Base-by-base conservation (phyloP, 306 rosid genomes). In the Vigna nakashimae region DNA sequence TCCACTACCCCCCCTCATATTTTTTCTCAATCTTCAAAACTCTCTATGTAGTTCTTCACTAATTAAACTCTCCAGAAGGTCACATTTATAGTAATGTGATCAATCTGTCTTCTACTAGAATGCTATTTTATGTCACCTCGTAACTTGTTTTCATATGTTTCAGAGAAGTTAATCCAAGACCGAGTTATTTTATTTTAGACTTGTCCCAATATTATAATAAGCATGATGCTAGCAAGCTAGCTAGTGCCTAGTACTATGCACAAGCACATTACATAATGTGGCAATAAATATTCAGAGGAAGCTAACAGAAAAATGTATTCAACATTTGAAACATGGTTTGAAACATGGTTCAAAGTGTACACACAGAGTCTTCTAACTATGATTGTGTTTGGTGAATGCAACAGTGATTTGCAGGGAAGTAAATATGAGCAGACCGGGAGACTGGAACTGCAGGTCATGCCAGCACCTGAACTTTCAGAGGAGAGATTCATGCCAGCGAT, bases 381-480 rank as follows among this genome's bases (percentile, higher is more conserved):
- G 17, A 5, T 26, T 10, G 5, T 45, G 4, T 45, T 45, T 69
- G 20, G 12, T 80, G 74, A 64, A 85, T 82, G 71, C 17, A 75
- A 49, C 71, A 74, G 75, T 63, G 49, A 45, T 66, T 34, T 36
- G 79, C 79, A 81, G 85, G 53, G 77, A 79, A 57, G 22, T 36
- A 67, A 79, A 84, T 1, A 95, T 95, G 99, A 92, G 90, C 87
- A 86, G 99, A 65, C 98, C 99, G 15, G 99, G 99, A 65, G 99
- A 95, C 57, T 95, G 99, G 99, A 95, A 92, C 82, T 95, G 99
- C 81, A 91, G 89, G 88, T 86, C 99, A 40, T 95, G 99, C 94
- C 99, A 92, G 78, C 93, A 95, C 86, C 83, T 92, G 73, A 95
- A 95, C 80, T 95, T 95, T 62, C 99, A 95, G 88, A 88, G 99